Evolutionary conservation across 2,329 filamentous ascomycete species (phyloP).

Genomic region (Metarhizium rileyi): DNA sequence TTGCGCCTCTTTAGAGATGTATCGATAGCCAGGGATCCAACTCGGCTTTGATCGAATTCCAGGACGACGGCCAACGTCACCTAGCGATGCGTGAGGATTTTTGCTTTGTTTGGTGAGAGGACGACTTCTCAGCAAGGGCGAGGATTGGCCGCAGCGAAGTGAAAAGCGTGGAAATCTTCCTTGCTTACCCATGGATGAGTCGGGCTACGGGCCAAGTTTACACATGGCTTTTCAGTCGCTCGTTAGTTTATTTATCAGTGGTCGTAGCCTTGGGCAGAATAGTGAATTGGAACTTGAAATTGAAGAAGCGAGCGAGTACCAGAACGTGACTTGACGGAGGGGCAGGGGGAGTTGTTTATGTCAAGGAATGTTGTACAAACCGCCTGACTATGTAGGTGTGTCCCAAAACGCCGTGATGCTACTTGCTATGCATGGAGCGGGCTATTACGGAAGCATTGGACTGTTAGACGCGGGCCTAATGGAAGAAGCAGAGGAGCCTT

Average conservation of each 20-base stretch:
- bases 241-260: slow-evolving; percentile 18
- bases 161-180: slow-evolving; percentile 6
- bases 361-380: background rate
- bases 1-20: slow-evolving; percentile 15
- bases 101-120: slow-evolving; percentile 11
- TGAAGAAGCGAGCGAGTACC: no score
- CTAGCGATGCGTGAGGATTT: slow-evolving; percentile 18
- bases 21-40: slow-evolving; percentile 22
- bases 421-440: background rate
- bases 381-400: background rate
- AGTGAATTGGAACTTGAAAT: slow-evolving; percentile 5
- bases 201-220: slow-evolving; percentile 22
- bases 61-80: slow-evolving; percentile 17
- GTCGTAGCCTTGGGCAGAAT: slow-evolving; percentile 25
- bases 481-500: background rate
- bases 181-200: slow-evolving; percentile 13
- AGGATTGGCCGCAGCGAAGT: slow-evolving; percentile 4
- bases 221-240: slow-evolving; percentile 25
- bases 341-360: background rate
- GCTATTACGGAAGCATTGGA: background rate
- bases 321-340: background rate
- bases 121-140: background rate
- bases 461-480: background rate
- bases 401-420: background rate
- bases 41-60: slow-evolving; percentile 16